phyloP scores from a whole-genome alignment of 345 rosid genomes.

The Punica granatum region DNA sequence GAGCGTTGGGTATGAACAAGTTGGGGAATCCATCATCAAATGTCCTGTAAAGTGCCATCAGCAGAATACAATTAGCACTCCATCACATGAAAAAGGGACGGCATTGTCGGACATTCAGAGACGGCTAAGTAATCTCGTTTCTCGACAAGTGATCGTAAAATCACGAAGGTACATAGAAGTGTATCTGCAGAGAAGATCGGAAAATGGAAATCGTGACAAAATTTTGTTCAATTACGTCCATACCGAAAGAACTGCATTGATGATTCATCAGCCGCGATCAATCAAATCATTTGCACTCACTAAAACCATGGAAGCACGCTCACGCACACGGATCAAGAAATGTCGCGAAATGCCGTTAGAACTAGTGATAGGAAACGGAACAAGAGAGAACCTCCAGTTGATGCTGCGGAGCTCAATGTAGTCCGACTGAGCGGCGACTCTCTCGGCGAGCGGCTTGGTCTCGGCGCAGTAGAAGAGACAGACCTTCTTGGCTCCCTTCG shows the following conservation, averaged over 20 bases:
- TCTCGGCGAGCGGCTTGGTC: conserved; percentile 72
- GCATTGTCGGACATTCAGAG: background rate
- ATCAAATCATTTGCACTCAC: background rate
- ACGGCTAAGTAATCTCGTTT: background rate
- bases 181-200: background rate
- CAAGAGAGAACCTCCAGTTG: conserved; percentile 64
- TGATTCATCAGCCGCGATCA: background rate
- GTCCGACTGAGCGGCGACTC: conserved; percentile 63
- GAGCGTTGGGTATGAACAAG: conserved; percentile 90
- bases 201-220: background rate
- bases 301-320: background rate
- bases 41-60: conserved; percentile 31
- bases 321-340: background rate
- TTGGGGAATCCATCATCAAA: conserved; percentile 95
- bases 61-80: background rate
- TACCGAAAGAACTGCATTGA: background rate
- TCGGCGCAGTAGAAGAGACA: conserved; percentile 74
- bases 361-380: background rate
- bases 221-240: background rate
- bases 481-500: conserved; percentile 50
- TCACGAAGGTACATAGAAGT: background rate
- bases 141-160: background rate
- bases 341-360: background rate
- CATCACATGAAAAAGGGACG: background rate
- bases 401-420: conserved; percentile 78